Base-by-base conservation (phyloP, 495 filamentous ascomycete genomes). In the Aspergillus nidulans region DNA sequence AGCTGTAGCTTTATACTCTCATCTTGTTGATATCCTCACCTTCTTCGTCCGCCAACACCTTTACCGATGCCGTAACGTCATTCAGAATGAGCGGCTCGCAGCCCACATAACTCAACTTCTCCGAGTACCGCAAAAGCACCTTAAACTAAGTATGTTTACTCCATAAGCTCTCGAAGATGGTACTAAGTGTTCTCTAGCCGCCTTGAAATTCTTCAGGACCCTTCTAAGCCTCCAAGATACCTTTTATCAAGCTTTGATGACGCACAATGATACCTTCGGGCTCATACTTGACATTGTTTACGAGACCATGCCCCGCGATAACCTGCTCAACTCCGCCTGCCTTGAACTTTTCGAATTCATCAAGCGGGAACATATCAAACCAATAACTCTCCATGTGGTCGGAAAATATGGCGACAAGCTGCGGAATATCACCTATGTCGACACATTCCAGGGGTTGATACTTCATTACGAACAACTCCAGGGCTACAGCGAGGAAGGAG, bases 261-360 rank as follows among this genome's bases (percentile, higher is more conserved):
- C 85, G 5, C 86, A 91, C 62, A 85, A 92, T 63, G 83, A 83
- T 57, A 85, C 92, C 1, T 89, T 97, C 58, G 91, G 85, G 15
- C 86, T 92, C 1, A 92, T 97, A 50, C 80, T 98, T 23, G 84
- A 95, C 59, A 86, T 97, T 25, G 83, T 98, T 10, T 81, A 87
- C 57, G 84, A 90, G 61, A 95, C 94, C 2, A 92, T 97, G 85
- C 91, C 91, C 1, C 85, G 90, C n/a, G 91, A 98, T 68, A 98
- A 97, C 64, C 78, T 97, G 3, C 81, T 98, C 28, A 94, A 94
- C 63, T 96, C 92, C 13, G 92, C 92, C n/a, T 96, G 90, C 69
- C 78, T 97, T 13, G 94, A 98, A 64, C 82, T 98, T 30, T 98
- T 98, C 58, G 90, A 92, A 60, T 90, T 87, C 60, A 90, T 98